A percentile compares a stretch with the other conserved stretches of the same genome.
Conservation (phyloP, 1,284 basidiomycete species). For the Phaffia rhodozyma region DNA sequence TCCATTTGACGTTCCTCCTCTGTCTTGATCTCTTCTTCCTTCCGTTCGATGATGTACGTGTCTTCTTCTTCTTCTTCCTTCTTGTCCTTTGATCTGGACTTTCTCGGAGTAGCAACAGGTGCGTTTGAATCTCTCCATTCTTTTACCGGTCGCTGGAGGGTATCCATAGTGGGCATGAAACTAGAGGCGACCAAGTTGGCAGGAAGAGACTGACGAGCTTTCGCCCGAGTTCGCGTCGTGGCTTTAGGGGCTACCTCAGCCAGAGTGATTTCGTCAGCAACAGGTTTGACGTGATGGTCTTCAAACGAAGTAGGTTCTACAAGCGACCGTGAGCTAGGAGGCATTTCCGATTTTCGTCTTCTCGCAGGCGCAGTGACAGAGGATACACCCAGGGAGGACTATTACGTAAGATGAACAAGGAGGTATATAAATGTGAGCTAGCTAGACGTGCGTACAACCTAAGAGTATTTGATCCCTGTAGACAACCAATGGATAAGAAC, state of each 20-base stretch:
- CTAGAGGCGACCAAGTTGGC: constrained; percentile 8
- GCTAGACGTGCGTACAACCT: constrained; percentile 25
- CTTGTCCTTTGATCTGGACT: background rate
- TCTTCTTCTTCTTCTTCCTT: background rate
- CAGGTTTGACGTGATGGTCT: background rate
- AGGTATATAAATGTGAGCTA: constrained; percentile 5
- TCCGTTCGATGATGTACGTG: background rate
- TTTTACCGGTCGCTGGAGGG: background rate
- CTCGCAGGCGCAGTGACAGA: constrained; percentile 18
- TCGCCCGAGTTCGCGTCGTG: background rate
- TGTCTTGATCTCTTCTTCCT: background rate
- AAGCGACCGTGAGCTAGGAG: constrained; percentile 2
- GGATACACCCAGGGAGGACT: constrained; percentile 23
- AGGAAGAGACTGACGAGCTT: constrained; percentile 13
- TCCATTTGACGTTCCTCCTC: background rate
- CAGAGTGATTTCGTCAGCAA: background rate
- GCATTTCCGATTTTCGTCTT: constrained; percentile 22
- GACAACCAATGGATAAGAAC: constrained; percentile 24
- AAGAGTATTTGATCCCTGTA: constrained; percentile 17
- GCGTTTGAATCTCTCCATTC: constrained; percentile 10
- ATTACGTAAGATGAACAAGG: background rate
- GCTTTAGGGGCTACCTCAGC: background rate
- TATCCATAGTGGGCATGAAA: constrained; percentile 9
- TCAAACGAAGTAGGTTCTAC: constrained; percentile 10
- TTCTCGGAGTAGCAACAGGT: background rate